phyloP scores from a whole-genome alignment of 805 yeast genomes.

The Saccharomyces kudriavzevii region DNA sequence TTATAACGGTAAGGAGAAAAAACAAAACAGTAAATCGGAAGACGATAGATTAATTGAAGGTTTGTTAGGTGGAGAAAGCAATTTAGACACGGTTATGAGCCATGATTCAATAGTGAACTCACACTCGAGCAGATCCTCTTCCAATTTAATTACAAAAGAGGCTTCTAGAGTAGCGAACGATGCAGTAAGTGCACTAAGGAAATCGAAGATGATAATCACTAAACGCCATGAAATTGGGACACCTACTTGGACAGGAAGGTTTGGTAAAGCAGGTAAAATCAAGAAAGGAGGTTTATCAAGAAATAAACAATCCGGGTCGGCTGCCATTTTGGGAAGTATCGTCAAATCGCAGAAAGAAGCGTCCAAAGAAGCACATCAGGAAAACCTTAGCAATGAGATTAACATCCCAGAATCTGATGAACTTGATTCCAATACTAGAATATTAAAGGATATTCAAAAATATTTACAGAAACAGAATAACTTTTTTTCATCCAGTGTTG shows the following conservation, averaged over 20 bases:
- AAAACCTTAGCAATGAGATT: conserved; percentile 1
- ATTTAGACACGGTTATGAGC: conserved; percentile 60
- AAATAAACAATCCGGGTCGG: conserved; percentile 12
- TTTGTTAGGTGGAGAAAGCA: conserved; percentile 57
- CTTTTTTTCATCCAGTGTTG: conserved; percentile 41
- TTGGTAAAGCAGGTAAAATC: conserved; percentile 72
- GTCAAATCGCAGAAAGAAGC: conserved; percentile 14
- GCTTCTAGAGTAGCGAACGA: conserved; percentile 51
- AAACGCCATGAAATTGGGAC: conserved; percentile 51
- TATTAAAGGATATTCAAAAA: conserved; percentile 27
- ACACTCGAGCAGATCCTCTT: conserved; percentile 24
- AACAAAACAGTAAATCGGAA: conserved; percentile 34
- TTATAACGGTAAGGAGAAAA: conserved; percentile 42
- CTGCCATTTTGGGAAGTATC: conserved; percentile 20
- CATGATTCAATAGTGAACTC: conserved; percentile 71
- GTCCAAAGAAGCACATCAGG: conserved; percentile 2
- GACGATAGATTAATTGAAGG: conserved; percentile 69
- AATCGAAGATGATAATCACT: conserved; percentile 39
- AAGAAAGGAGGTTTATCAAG: conserved; percentile 15
- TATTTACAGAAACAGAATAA: conserved; percentile 34
- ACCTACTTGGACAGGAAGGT: conserved; percentile 95
- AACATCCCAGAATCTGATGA: background rate
- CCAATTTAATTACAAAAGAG: conserved; percentile 42
- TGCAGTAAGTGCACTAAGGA: conserved; percentile 49
- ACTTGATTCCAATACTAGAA: background rate